These are phyloP conservation scores for Melampsora larici-populina DNA, from an alignment of 1,284 basidiomycete genomes.

Conservation along the genomic window DNA sequence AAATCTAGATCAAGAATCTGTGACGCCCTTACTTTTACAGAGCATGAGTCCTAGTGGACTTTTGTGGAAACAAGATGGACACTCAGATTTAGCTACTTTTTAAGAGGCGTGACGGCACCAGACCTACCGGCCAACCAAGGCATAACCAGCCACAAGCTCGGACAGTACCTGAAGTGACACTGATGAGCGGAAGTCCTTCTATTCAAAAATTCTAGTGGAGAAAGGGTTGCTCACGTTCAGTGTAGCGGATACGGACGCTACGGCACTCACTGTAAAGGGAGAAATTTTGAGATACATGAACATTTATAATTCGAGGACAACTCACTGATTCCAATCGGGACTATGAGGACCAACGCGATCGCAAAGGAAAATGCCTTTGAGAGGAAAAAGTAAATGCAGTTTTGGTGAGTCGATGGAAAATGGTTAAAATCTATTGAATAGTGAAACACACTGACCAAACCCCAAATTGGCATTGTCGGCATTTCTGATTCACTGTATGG, in stretches of 20 bases:
- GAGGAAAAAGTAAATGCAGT: too few relatives aligned
- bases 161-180: slow-evolving; percentile 17
- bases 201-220: background rate
- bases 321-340: slow-evolving; percentile 39
- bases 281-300: background rate
- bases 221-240: slow-evolving; percentile 20
- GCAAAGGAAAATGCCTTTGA: background rate
- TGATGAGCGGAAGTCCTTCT: background rate
- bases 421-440: too few relatives aligned
- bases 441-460: slow-evolving; percentile 14
- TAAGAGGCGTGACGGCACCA: background rate
- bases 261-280: slow-evolving; percentile 10
- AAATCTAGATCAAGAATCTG: too few relatives aligned
- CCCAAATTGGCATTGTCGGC: slow-evolving; percentile 30
- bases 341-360: slow-evolving; percentile 15
- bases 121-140: slow-evolving; percentile 17
- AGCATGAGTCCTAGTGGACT: slow-evolving; percentile 39
- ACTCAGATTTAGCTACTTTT: too few relatives aligned
- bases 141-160: slow-evolving; percentile 37
- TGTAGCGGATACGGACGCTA: slow-evolving; percentile 20
- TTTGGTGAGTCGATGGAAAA: too few relatives aligned
- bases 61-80: background rate
- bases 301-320: background rate
- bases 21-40: slow-evolving; percentile 22
- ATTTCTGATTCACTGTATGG: slow-evolving; percentile 13